phyloP scores from a whole-genome alignment of 179 eudicot species.

The Monotropa hypopitys region DNA sequence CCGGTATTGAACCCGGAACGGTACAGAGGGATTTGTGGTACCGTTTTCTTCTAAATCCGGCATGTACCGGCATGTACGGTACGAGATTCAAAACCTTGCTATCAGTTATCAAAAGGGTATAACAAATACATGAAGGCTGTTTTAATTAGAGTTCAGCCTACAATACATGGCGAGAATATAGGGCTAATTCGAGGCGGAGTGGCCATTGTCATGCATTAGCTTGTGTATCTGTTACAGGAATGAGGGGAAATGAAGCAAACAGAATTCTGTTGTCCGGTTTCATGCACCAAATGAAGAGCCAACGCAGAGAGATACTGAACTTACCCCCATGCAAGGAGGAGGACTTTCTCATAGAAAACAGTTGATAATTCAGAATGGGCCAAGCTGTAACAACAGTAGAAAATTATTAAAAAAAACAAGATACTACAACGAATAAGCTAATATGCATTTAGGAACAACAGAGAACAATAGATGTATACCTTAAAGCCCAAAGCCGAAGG shows the following conservation, averaged over 20 bases:
- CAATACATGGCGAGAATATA: neutral
- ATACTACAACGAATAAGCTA: neutral
- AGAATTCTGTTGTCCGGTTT: neutral
- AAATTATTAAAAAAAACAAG: constrained; percentile 5
- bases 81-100: no score
- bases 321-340: constrained; percentile 96
- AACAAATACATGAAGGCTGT: neutral
- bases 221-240: neutral
- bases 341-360: constrained; percentile 93
- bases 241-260: neutral
- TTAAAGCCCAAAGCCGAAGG: constrained; percentile 96
- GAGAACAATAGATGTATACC: constrained; percentile 30
- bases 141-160: neutral
- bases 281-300: neutral
- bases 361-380: constrained; percentile 95
- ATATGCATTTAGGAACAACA: neutral
- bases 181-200: neutral
- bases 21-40: no score
- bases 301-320: constrained; percentile 10
- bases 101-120: neutral
- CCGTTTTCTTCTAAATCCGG: no score
- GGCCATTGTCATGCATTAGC: neutral
- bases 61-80: no score
- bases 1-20: no score
- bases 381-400: constrained; percentile 44